Percentiles rank a stretch among this genome's conserved stretches.
Conservation (phyloP, 2,329 filamentous ascomycete genomes). For the Xylariaceae sp. region DNA sequence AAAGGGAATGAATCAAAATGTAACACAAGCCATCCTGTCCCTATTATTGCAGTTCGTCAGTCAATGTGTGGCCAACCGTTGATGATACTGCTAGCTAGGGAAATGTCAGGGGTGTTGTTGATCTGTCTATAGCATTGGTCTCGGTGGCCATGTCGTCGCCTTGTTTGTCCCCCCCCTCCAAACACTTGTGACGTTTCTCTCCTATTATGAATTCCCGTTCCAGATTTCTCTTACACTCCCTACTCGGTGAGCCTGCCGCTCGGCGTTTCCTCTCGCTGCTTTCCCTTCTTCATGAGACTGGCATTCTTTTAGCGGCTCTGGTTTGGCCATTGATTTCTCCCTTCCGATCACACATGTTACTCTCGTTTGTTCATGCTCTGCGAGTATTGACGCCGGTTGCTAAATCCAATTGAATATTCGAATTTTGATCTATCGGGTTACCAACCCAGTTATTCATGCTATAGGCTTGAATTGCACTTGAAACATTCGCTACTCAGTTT, state of each 20-base stretch:
- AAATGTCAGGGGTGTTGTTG: background rate
- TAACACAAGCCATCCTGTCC: background rate
- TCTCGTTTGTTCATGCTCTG: conserved; percentile 31
- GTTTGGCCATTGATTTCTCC: conserved; percentile 6
- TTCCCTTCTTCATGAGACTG: background rate
- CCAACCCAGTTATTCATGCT: conserved; percentile 4
- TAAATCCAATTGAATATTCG: background rate
- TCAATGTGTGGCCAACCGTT: background rate
- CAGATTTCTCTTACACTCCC: conserved; percentile 24
- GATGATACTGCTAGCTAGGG: conserved; percentile 1
- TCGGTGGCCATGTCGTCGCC: background rate
- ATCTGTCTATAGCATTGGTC: background rate
- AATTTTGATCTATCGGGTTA: background rate
- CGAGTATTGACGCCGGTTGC: conserved; percentile 23
- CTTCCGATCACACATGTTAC: conserved; percentile 14
- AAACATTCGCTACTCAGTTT: background rate
- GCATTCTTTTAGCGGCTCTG: conserved; percentile 19
- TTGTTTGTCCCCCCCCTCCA: background rate
- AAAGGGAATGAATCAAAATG: no score
- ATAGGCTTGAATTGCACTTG: background rate
- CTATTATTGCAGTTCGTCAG: background rate
- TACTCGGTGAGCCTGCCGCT: background rate
- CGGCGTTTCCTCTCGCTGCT: conserved; percentile 18
- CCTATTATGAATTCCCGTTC: conserved; percentile 17
- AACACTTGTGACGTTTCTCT: conserved; percentile 18